phyloP scores from a whole-genome alignment of 1,139 yeast species.

The Yamadazyma dushanensis region DNA sequence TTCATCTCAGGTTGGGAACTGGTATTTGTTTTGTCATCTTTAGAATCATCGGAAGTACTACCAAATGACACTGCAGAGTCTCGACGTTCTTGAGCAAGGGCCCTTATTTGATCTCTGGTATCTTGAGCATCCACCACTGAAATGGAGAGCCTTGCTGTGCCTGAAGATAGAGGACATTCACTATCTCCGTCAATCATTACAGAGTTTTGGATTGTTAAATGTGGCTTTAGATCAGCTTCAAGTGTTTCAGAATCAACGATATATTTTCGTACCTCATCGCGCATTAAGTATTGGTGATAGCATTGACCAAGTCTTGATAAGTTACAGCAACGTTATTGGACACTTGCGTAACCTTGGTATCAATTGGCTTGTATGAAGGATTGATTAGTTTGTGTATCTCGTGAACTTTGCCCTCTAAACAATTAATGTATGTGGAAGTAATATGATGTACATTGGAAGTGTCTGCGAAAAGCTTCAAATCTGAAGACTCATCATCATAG shows the following conservation, averaged over 20 bases:
- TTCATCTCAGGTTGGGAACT: constrained; percentile 1
- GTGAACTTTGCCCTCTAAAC: constrained; percentile 1
- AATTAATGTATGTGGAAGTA: constrained; percentile 4
- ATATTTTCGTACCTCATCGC: not conserved
- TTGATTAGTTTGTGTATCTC: not conserved
- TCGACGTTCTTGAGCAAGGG: constrained; percentile 13
- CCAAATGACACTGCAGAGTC: constrained; percentile 29
- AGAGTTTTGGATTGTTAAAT: not conserved
- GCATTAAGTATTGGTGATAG: not conserved
- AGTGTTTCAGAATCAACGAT: not conserved
- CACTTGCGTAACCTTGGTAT: too few species aligned
- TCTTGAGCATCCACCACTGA: constrained; percentile 4
- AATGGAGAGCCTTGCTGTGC: constrained; percentile 10
- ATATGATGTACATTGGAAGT: constrained; percentile 1
- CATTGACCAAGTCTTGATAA: constrained; percentile 1
- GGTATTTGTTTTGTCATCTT: not conserved
- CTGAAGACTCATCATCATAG: constrained; percentile 10
- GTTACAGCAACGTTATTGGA: too few species aligned
- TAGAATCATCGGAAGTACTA: constrained; percentile 6
- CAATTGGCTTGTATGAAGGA: not conserved
- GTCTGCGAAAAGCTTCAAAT: constrained; percentile 5
- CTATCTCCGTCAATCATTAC: constrained; percentile 1
- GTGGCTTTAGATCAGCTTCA: too few species aligned
- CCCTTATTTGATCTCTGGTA: not conserved
- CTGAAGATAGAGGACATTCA: constrained; percentile 6